Evolutionary conservation across 192 early-diverging fungal species (phyloP), one percentile per base, ranked within the genome.

Genomic region (Backusella macrospora): DNA sequence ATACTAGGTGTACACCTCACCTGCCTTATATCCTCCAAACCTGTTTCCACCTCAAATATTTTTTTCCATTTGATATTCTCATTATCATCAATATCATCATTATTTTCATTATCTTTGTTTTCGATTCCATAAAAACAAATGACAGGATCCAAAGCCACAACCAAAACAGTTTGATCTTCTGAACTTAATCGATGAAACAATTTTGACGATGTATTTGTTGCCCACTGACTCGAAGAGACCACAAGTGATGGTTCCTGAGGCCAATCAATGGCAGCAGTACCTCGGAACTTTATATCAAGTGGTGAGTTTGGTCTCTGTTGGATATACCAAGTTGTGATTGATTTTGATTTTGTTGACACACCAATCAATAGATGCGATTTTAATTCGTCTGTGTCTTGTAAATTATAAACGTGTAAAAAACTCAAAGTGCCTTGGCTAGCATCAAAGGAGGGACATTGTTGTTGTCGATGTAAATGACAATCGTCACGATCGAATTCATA

Each of bases 401-500:
- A 12, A n/a, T 62, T 23, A 6, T 71, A 72, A 14, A 73, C 62
- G 18, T 76, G 74, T 40, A 80, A 64, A 16, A 71, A 75, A 0
- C 65, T 44, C 13, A 80, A 18, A 34, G 21, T 59, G 21, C 21
- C 9, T 12, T 23, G 21, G 23, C 26, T 59, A 12, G 49, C 55
- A 34, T 26, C 26, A 12, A 44, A 10, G 0, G 34, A 13, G 12
- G 43, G 18, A 34, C 74, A 80, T 42, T 39, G n/a, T 12, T 68
- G 26, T 29, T 52, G 23, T 16, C 42, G 69, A 18, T 80, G 70
- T 16, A 71, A 39, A 64, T 75, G 73, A 44, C 65, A 66, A 68
- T 75, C 73, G 14, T 71, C 45, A 15, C 23, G 21, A 48, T 80
- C 71, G 45, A 72, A 76, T 42, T 34, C 23, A 18, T 76, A 80